These are phyloP conservation scores for Sordariomycetes sp. DNA, from an alignment of 2,329 filamentous ascomycete species.

Conservation along the genomic window DNA sequence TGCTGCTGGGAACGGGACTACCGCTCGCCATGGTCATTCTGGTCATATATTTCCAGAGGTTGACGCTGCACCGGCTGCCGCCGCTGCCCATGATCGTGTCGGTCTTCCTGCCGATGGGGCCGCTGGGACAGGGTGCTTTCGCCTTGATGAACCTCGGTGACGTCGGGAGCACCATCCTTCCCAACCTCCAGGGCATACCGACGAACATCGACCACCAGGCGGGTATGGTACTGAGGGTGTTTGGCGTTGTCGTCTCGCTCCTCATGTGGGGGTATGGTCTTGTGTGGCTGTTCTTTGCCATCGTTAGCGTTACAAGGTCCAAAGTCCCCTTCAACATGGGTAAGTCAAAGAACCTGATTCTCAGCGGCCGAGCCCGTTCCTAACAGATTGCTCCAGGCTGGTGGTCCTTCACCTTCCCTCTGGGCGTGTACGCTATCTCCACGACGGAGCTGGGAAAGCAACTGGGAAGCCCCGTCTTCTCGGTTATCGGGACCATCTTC, in stretches of 20 bases:
- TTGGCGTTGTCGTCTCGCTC: constrained; percentile 37
- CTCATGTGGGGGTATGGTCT: constrained; percentile 34
- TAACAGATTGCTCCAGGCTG: constrained; percentile 26
- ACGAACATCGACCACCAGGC: constrained; percentile 14
- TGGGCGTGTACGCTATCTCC: constrained; percentile 32
- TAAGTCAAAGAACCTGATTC: too few relatives aligned
- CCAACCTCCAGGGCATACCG: constrained; percentile 28
- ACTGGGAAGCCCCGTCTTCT: constrained; percentile 31
- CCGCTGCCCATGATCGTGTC: constrained; percentile 57
- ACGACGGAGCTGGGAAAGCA: constrained; percentile 26
- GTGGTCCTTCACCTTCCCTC: constrained; percentile 36
- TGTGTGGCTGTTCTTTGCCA: constrained; percentile 30
- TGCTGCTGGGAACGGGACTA: constrained; percentile 57
- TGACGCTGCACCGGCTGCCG: constrained; percentile 56
- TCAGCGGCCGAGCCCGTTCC: constrained; percentile 18
- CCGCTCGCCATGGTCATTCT: constrained; percentile 50
- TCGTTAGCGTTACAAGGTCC: constrained; percentile 27
- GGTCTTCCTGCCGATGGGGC: constrained; percentile 56
- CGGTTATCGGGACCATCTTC: constrained; percentile 12
- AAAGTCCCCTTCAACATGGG: constrained; percentile 13
- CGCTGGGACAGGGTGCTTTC: constrained; percentile 56
- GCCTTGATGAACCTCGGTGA: constrained; percentile 40
- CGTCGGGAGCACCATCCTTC: constrained; percentile 30
- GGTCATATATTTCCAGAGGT: constrained; percentile 58
- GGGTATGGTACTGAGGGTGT: constrained; percentile 45